These are phyloP conservation scores for Chaetomiaceae sp. DNA, from an alignment of 2,329 filamentous ascomycete species.

Conservation along the genomic window DNA sequence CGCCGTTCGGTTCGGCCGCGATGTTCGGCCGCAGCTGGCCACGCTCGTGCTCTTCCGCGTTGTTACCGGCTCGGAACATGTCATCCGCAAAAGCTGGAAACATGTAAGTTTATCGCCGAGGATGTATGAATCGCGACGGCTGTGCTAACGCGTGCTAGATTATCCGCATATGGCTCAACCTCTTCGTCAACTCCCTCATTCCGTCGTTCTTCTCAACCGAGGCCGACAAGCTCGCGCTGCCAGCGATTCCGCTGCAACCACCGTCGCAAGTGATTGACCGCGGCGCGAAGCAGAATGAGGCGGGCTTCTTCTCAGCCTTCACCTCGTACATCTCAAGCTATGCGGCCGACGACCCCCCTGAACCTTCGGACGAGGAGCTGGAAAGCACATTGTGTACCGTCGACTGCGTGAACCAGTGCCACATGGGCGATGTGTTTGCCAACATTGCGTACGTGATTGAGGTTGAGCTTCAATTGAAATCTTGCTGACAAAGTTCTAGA, in stretches of 20 bases:
- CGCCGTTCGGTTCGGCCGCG: constrained; percentile 88
- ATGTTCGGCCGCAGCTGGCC: constrained; percentile 88
- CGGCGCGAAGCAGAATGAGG: constrained; percentile 68
- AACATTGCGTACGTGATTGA: constrained; percentile 64
- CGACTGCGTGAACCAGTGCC: constrained; percentile 87
- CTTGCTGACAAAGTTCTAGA: constrained; percentile 25
- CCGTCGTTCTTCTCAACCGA: constrained; percentile 66
- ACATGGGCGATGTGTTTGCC: constrained; percentile 71
- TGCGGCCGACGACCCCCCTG: constrained; percentile 92
- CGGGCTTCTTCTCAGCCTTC: constrained; percentile 86
- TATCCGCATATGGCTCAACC: constrained; percentile 85
- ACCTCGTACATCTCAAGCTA: constrained; percentile 98
- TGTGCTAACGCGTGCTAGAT: constrained; percentile 50
- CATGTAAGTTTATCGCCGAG: constrained; percentile 62
- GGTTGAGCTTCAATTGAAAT: too few relatives aligned
- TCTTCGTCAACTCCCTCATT: constrained; percentile 92
- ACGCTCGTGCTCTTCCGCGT: constrained; percentile 94
- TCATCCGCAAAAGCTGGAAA: constrained; percentile 72
- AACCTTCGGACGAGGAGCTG: constrained; percentile 93
- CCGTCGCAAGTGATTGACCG: constrained; percentile 91
- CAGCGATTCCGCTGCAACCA: constrained; percentile 80
- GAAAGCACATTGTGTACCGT: constrained; percentile 93
- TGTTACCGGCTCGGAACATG: constrained; percentile 73
- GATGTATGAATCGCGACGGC: too few relatives aligned
- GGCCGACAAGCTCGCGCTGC: constrained; percentile 61